Evolutionary conservation across 208 protist species (phyloP).

Genomic region (Trypanosoma congolense): DNA sequence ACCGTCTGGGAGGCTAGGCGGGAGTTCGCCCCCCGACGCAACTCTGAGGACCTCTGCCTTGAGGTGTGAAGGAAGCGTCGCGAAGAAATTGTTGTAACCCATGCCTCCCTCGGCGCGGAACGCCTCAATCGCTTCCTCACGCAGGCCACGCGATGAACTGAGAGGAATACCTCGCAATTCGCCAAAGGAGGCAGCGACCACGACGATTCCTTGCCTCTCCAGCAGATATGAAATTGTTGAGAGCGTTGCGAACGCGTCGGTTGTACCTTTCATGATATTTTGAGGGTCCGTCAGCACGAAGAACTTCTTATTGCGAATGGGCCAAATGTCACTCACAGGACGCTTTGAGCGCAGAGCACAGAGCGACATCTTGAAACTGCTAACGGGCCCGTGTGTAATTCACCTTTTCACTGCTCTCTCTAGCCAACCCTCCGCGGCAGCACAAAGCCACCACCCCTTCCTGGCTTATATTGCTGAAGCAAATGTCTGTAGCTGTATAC

Average conservation of each 20-base stretch:
- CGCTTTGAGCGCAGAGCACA: conserved; percentile 57
- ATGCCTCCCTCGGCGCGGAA: conserved; percentile 55
- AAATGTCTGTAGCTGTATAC: no score
- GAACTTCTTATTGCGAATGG: conserved; percentile 56
- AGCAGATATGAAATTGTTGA: conserved; percentile 56
- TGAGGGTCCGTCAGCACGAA: conserved; percentile 69
- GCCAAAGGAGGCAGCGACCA: conserved; percentile 63
- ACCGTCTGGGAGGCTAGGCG: conserved; percentile 8
- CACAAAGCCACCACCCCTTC: not conserved
- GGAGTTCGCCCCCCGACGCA: conserved; percentile 26
- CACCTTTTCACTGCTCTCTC: conserved; percentile 9
- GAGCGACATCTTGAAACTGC: conserved; percentile 33
- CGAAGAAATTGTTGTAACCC: conserved; percentile 71
- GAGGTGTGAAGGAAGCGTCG: conserved; percentile 25
- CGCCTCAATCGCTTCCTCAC: conserved; percentile 50
- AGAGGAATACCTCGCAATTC: conserved; percentile 39
- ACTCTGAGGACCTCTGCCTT: conserved; percentile 53
- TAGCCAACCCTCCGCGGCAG: not conserved
- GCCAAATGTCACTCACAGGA: conserved; percentile 69
- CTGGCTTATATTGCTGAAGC: no score
- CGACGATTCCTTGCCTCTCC: conserved; percentile 40
- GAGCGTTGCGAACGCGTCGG: conserved; percentile 54
- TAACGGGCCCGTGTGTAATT: not conserved
- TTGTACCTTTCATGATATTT: conserved; percentile 44
- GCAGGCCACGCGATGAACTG: conserved; percentile 35